A percentile compares a stretch with the other conserved stretches of the same genome.
These are phyloP conservation scores for Sporisorium reilianum DNA, from an alignment of 1,284 basidiomycete species.

Conservation along the genomic window DNA sequence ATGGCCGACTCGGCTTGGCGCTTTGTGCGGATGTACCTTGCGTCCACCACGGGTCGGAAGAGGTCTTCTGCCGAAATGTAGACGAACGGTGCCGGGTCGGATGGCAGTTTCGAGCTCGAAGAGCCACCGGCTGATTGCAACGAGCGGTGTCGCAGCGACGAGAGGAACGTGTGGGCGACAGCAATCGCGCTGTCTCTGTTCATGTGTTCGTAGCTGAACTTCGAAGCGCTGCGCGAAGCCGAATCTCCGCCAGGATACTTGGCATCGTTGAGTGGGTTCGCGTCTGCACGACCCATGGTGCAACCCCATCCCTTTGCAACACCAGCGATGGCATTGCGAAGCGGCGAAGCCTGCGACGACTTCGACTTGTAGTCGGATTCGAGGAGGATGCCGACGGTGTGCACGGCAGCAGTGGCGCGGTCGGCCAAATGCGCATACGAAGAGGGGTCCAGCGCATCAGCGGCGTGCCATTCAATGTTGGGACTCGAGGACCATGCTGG, in stretches of 20 bases:
- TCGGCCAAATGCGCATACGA: constrained; percentile 80
- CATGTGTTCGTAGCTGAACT: constrained; percentile 78
- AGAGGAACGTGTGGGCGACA: constrained; percentile 68
- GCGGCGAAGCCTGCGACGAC: constrained; percentile 20
- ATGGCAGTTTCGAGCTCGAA: background rate
- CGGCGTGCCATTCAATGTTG: constrained; percentile 61
- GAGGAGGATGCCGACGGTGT: constrained; percentile 92
- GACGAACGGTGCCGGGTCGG: constrained; percentile 77
- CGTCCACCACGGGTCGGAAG: constrained; percentile 85
- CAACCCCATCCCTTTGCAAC: constrained; percentile 69
- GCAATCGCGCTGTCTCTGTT: constrained; percentile 78
- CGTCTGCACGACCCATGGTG: constrained; percentile 48
- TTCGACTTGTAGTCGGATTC: constrained; percentile 82
- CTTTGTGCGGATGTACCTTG: constrained; percentile 88
- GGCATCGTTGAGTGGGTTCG: constrained; percentile 66
- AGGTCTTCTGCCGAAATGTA: constrained; percentile 96
- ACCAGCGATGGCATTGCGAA: constrained; percentile 51
- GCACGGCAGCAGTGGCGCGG: constrained; percentile 82
- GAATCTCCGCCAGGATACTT: constrained; percentile 30
- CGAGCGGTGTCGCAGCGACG: constrained; percentile 69
- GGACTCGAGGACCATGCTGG: constrained; percentile 80
- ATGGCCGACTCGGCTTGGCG: constrained; percentile 86
- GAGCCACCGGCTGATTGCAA: constrained; percentile 8
- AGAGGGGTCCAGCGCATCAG: constrained; percentile 78
- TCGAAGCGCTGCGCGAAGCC: background rate